Base-by-base conservation (phyloP, 805 yeast genomes). In the Lachancea dasiensis region DNA sequence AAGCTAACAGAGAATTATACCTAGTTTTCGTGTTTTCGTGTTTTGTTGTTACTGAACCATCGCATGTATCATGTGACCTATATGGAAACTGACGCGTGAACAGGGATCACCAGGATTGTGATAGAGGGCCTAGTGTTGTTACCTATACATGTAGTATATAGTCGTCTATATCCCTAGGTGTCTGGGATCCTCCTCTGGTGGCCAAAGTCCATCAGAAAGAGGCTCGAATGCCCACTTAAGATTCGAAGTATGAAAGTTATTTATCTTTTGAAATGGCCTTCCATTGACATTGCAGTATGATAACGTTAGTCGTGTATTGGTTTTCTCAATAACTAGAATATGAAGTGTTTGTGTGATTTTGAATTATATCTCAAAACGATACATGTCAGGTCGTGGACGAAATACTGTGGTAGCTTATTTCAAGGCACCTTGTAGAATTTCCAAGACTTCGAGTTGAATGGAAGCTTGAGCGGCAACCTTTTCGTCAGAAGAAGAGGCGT, bases 361-460 rank as follows among this genome's bases (percentile, higher is more conserved):
- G 31, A 16, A 25, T 21, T 27, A 21, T 14, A 29, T 29, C n/a
- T 27, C 15, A 14, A 26, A 9, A 8, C 14, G 29, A n/a, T n/a
- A n/a, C 6, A 13, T 14, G 29, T 10, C 7, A 26, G 29, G 29
- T 10, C 29, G 11, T 18, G 32, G 14, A 25, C 6, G 13, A 25
- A 25, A 25, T 6, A 8, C 13, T 11, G 14, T 11, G 7, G 7
- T n/a, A 20, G 18, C 19, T 33, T 45, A 56, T 49, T 56, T 60
- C 36, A 57, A 51, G 38, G 56, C 60, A 7, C 53, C 76, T 65
- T 84, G 82, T 63, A 90, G 74, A 56, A 95, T 92, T 78, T 90
- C 96, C 63, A 92, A 79, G 41, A 92, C 95, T 71, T 92, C 97
- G 61, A 90, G 73, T 75, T 90, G 92, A 61, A 92, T 86, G 65